Evolutionary conservation across 805 yeast species (phyloP), one percentile per base, ranked within the genome.

Genomic region (Maudiozyma saulgeensis): DNA sequence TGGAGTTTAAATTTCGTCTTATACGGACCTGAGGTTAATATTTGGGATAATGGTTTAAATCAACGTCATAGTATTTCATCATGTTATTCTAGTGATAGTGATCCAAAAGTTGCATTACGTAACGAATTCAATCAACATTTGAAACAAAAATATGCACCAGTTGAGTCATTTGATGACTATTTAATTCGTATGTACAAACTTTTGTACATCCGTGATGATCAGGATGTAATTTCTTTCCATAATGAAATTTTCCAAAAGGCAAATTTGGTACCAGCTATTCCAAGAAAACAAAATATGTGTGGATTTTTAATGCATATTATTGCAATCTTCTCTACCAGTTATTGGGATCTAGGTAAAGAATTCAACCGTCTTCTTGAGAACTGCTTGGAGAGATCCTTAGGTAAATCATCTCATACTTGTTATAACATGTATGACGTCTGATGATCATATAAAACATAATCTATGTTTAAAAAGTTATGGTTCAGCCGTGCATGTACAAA

Each of bases 331-430:
- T 60, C 59, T 32, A 62, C 60, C 18, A 70, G 77, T 46, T 71
- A 73, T 46, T 82, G 82, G 80, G 78, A 78, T 44, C 66, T 81
- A 46, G 81, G 81, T 12, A 67, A 68, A 44, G 88, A 82, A 57
- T 72, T 78, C 52, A 73, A 81, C 1, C 71, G 72, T 48, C 64
- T 82, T 50, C 65, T 81, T 43, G 63, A 68, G 46, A 78, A 79
- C 55, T 80, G 84, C 62, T 70, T 73, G 31, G 75, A 74, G 47
- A 66, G 87, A 54, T 71, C 79, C 51, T 61, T 76, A 46, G 85
- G 84, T 1, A 68, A 73, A 45, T 53, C 63, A n/a, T 67, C 68
- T 23, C 67, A 70, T 2, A 68, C 75, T 4, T 73, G 81, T 56
- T 74, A 73, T 46, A 71, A 73, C 51, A 79, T 80, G 84, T 80